Conservation (phyloP, 2,329 filamentous ascomycete species). For the Chaetomium globosum region DNA sequence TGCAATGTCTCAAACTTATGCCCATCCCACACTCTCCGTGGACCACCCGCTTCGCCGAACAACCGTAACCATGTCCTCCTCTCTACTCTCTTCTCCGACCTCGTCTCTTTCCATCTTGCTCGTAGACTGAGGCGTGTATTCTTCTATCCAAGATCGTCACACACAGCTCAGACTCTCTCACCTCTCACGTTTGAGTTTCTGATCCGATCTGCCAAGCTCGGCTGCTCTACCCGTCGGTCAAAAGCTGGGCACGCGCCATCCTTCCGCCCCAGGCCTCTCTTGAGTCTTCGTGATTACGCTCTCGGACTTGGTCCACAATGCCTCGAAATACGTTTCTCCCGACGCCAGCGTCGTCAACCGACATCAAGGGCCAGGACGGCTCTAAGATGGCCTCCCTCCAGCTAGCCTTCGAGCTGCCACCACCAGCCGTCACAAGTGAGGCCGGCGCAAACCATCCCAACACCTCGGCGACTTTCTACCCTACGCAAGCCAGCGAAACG, state of each 20-base stretch:
- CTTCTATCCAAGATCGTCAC: slow-evolving; percentile 5
- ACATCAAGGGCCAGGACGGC: slow-evolving; percentile 73
- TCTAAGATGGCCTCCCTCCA: slow-evolving; percentile 64
- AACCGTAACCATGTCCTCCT: not conserved
- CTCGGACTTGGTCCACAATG: slow-evolving; percentile 50
- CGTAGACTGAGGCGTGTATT: not conserved
- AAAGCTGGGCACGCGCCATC: slow-evolving; percentile 23
- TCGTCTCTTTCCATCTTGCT: not conserved
- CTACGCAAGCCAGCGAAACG: slow-evolving; percentile 46
- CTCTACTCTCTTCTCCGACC: not conserved
- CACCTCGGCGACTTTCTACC: slow-evolving; percentile 26
- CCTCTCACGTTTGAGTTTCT: not conserved
- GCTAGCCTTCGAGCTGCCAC: slow-evolving; percentile 73
- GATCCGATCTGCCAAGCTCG: slow-evolving; percentile 12
- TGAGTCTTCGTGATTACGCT: not conserved
- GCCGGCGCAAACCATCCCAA: slow-evolving; percentile 42
- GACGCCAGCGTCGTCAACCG: slow-evolving; percentile 78
- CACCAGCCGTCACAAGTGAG: slow-evolving; percentile 65
- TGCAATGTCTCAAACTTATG: slow-evolving; percentile 18
- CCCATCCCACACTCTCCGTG: slow-evolving; percentile 1
- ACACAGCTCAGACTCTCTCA: not conserved
- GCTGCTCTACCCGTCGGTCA: slow-evolving; percentile 13
- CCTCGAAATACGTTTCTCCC: slow-evolving; percentile 67
- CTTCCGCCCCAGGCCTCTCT: not conserved
- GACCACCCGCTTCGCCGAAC: not conserved